Evolutionary conservation across 257 asterid species (phyloP), one percentile per base, ranked within the genome.

Genomic region (Nicotiana tabacum): DNA sequence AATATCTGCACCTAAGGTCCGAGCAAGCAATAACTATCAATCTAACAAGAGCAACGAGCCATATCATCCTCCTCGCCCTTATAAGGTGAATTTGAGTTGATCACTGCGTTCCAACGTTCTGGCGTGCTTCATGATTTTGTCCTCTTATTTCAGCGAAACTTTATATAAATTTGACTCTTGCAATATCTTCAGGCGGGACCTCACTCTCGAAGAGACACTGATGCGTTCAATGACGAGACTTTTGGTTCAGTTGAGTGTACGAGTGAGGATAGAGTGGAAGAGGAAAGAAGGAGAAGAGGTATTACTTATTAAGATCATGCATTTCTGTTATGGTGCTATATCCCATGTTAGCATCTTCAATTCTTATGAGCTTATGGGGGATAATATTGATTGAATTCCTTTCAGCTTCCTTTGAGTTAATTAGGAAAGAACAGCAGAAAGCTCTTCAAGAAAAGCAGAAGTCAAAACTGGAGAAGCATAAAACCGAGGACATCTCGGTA

Each of bases 41-140:
- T 94, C 89, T 81, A 92, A 84, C 85, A 91, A 83, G 87, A 93
- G 92, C 92, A 91, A 61, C 83, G 99, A 92, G 83, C 95, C 96
- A 37, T 95, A 95, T 87, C 98, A 96, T 62, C 99, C 99, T 87
- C 99, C 99, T 88, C 94, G 97, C 21, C 98, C 99, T 76, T 96
- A 92, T 85, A 96, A 96, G 98, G 99, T 95, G 64, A 79, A 83
- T 37, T 82, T 78, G 60, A 27, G 24, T 56, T 79, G 46, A 55
- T 78, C 48, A 29, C 56, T 72, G 10, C 61, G 62, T 2, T 35
- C 46, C 66, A n/a, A 30, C 66, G 37, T 37, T 66, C n/a, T 65
- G 83, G 48, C 11, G 48, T 43, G 48, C 67, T 48, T 24, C 77
- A 48, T 32, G 18, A 81, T 62, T 51, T n/a, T 43, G 78, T 15